Evolutionary conservation across 345 rosid species (phyloP).

Genomic region (Rhodamnia argentea): DNA sequence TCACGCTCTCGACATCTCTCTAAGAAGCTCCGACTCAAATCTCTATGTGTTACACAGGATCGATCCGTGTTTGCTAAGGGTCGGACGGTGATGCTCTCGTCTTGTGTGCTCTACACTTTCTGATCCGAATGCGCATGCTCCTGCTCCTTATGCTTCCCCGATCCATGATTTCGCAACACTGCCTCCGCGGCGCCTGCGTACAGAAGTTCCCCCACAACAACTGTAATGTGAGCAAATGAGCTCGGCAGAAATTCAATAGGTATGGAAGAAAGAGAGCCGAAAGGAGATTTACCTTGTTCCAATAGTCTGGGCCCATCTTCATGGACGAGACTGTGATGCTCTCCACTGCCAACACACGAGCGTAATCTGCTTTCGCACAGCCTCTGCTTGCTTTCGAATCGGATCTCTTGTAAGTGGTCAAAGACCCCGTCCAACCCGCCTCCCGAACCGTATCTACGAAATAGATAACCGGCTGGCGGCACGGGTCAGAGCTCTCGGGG

Average conservation of each 20-base stretch:
- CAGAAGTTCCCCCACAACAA: background rate
- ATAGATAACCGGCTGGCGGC: constrained; percentile 40
- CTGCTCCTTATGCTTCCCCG: constrained; percentile 15
- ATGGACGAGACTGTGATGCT: constrained; percentile 38
- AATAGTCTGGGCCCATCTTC: constrained; percentile 49
- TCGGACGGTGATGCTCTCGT: constrained; percentile 8
- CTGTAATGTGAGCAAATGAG: background rate
- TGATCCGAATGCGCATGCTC: constrained; percentile 42
- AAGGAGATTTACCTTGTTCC: constrained; percentile 48
- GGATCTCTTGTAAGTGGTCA: constrained; percentile 30
- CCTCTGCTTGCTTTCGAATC: constrained; percentile 8
- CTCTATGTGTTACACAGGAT: background rate
- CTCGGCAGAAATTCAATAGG: background rate
- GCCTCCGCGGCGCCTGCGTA: constrained; percentile 45
- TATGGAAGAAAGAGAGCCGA: background rate
- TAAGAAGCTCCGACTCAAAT: background rate
- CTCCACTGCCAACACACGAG: constrained; percentile 20
- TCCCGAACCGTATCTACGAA: constrained; percentile 40
- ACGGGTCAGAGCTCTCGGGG: constrained; percentile 31
- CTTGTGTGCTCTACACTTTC: constrained; percentile 49
- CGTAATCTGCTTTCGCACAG: constrained; percentile 25
- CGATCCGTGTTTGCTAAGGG: background rate
- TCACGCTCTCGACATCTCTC: background rate
- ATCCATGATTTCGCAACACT: constrained; percentile 49
- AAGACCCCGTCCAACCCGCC: constrained; percentile 34